Percentiles rank a stretch among this genome's conserved stretches.
These are phyloP conservation scores for Scutellaria baicalensis DNA, from an alignment of 257 asterid species.

Conservation along the genomic window DNA sequence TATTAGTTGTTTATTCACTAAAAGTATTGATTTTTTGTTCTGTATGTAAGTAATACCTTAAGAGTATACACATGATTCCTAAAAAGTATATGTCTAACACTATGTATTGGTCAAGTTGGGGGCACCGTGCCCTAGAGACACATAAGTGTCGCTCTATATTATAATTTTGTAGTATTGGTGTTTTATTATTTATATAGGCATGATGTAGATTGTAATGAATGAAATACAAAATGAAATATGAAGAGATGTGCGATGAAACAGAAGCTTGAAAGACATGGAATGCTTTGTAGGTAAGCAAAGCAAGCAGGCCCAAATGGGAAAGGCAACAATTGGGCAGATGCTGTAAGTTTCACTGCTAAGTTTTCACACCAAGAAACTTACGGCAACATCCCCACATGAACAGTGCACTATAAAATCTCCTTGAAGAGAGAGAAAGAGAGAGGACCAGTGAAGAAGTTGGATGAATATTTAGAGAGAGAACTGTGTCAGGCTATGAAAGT, in stretches of 20 bases:
- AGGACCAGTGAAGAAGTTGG: not conserved
- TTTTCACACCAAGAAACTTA: not conserved
- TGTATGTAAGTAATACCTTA: too few species aligned
- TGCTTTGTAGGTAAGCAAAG: slow-evolving; percentile 20
- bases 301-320: slow-evolving; percentile 6
- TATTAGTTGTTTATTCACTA: too few species aligned
- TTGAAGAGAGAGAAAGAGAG: not conserved
- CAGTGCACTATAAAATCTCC: not conserved
- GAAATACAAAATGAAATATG: not conserved
- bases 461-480: not conserved
- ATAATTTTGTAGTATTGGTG: not conserved
- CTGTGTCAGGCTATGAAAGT: slow-evolving; percentile 12
- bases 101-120: too few species aligned
- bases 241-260: not conserved
- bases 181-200: too few species aligned
- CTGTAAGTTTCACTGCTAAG: slow-evolving; percentile 16
- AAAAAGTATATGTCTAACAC: too few species aligned
- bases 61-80: too few species aligned
- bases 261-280: slow-evolving; percentile 1
- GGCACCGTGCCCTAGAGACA: too few species aligned
- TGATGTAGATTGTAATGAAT: not conserved
- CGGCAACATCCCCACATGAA: not conserved
- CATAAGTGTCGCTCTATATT: too few species aligned
- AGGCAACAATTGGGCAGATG: slow-evolving; percentile 8
- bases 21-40: too few species aligned